Evolutionary conservation across 257 asterid species (phyloP).

Genomic region (Paulownia fortunei): DNA sequence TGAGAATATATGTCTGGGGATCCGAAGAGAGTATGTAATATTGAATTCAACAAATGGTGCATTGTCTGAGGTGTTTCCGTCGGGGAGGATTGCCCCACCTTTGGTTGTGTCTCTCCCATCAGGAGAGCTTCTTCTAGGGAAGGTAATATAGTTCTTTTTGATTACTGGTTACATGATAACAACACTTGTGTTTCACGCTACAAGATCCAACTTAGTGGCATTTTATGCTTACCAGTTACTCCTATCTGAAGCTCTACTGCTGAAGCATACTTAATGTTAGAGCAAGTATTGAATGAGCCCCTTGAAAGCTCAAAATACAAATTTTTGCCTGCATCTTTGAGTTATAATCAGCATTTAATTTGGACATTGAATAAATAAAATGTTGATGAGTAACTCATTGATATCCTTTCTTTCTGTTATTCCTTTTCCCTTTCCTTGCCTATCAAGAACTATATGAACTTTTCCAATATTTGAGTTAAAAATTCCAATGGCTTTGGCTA

Average conservation of each 20-base stretch:
- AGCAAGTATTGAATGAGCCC: not conserved
- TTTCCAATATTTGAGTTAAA: not conserved
- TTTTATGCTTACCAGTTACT: conserved; percentile 23
- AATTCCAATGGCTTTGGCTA: not conserved
- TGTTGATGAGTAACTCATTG: not conserved
- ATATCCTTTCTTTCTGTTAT: conserved; percentile 5
- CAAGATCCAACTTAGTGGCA: conserved; percentile 21
- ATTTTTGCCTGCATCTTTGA: not conserved
- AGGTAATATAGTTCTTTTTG: conserved; percentile 51
- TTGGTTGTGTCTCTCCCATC: conserved; percentile 88
- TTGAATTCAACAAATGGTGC: conserved; percentile 86
- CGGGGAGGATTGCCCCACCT: conserved; percentile 96
- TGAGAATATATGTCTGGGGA: conserved; percentile 92
- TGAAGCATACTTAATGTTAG: conserved; percentile 3
- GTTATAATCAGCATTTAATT: conserved; percentile 20
- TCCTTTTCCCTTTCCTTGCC: not conserved
- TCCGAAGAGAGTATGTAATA: conserved; percentile 80
- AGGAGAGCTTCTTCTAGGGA: conserved; percentile 93
- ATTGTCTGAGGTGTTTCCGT: conserved; percentile 85
- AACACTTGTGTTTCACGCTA: conserved; percentile 2
- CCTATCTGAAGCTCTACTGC: not conserved
- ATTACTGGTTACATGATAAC: not conserved
- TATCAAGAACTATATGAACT: not conserved
- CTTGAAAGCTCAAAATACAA: conserved; percentile 21
- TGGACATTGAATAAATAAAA: not conserved